Percentiles rank a stretch among this genome's conserved stretches.
phyloP scores from a whole-genome alignment of 1,284 basidiomycete genomes.

The Malassezia obtusa region DNA sequence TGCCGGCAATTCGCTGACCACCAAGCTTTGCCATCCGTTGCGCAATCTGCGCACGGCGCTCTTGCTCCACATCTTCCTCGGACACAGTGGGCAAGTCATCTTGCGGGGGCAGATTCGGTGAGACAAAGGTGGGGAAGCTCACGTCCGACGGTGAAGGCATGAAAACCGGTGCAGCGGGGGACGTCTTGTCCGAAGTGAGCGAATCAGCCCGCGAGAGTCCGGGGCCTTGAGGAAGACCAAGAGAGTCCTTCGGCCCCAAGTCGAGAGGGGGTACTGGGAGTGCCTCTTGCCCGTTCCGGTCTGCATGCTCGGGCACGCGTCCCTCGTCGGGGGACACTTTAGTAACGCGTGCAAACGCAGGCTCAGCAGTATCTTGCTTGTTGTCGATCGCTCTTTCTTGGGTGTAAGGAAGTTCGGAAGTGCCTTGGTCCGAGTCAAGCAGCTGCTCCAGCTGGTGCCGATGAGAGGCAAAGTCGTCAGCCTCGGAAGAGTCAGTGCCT shows the following conservation, averaged over 20 bases:
- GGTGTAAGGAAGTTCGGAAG: not conserved
- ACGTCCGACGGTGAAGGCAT: not conserved
- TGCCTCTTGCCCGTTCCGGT: no score
- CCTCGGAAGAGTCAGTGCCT: not conserved
- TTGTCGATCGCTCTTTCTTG: not conserved
- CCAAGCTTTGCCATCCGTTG: conserved; percentile 10
- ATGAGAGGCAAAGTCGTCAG: not conserved
- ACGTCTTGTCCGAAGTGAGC: not conserved
- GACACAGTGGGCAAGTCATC: not conserved
- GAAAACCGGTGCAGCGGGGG: not conserved
- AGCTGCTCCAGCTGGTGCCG: not conserved
- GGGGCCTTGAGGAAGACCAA: not conserved
- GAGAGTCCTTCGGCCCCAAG: not conserved
- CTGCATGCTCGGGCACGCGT: no score
- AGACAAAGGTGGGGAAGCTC: no score
- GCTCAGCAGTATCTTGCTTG: not conserved
- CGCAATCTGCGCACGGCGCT: conserved; percentile 2
- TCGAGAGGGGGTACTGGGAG: not conserved
- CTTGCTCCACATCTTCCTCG: not conserved
- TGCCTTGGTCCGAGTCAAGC: not conserved
- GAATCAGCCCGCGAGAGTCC: not conserved
- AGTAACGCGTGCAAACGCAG: not conserved
- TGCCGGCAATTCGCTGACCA: conserved; percentile 5
- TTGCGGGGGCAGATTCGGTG: not conserved
- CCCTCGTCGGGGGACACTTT: not conserved